Base-by-base conservation (phyloP, 2,329 filamentous ascomycete species). In the Aspergillus glaucus region DNA sequence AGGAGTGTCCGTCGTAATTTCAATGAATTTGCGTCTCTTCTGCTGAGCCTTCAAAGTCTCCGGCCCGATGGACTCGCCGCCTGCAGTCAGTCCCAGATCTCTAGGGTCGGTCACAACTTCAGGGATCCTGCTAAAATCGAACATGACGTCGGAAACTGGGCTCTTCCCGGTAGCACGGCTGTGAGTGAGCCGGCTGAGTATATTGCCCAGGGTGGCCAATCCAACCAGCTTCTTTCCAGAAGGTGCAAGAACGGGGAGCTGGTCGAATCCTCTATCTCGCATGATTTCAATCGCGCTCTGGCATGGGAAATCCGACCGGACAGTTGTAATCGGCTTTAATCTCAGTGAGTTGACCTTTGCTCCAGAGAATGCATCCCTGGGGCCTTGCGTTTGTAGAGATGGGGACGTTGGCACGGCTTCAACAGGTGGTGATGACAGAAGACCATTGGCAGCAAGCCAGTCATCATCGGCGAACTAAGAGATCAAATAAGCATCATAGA, bases 191-290 rank as follows among this genome's bases (percentile, higher is more conserved):
- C 89, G 93, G 62, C 86, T 91, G 45, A 98, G 83, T 46, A 97
- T 79, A 71, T 98, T 97, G 41, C 94, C 93, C 24, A 98, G 82
- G 0, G 93, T 98, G 36, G 98, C 87, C 6, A 98, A 82, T 30
- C 93, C 93, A 45, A 95, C 89, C 6, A 98, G 86, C 62, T 82
- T 84, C 54, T 76, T 80, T 53, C 82, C 82, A 4, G 79, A 80
- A 15, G 83, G 74, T 1, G 84, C 79, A 7, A 94, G 84, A 14
- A 98, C 93, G 40, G 93, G 93, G 39, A 98, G 85, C 73, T 98
- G 94, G 65, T 98, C 94, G 68, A 96, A 98, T 54, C 90, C 89
- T 75, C 93, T 95, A 64, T 98, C 93, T 58, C 92, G 88, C 93
- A 98, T 97, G 53, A 88, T 91, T 75, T 98, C 93, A 56, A 97